A percentile compares a stretch with the other conserved stretches of the same genome.
Evolutionary conservation across 2,329 filamentous ascomycete species (phyloP).

Genomic region (Colletotrichum chrysophilum): DNA sequence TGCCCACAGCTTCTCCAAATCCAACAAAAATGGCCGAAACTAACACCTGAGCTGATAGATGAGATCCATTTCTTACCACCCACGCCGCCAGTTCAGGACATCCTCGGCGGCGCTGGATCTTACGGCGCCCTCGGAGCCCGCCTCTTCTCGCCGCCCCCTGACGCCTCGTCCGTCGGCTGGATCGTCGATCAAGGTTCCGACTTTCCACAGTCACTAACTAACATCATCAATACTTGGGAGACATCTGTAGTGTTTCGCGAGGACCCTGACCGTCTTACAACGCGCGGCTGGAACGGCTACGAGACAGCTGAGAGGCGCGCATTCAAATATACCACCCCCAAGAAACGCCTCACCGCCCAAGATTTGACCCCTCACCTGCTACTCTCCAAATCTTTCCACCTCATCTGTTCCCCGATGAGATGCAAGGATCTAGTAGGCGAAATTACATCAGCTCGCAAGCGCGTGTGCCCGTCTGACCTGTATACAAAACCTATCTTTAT

Average conservation of each 20-base stretch:
- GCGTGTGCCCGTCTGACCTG: conserved; percentile 33
- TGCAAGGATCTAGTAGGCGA: conserved; percentile 77
- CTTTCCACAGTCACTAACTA: conserved; percentile 73
- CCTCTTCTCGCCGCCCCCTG: conserved; percentile 75
- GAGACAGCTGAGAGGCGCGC: conserved; percentile 69
- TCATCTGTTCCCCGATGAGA: conserved; percentile 81
- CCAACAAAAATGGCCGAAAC: background rate
- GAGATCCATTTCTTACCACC: conserved; percentile 86
- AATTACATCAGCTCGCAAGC: conserved; percentile 66
- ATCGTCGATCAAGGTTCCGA: conserved; percentile 89
- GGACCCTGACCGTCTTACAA: conserved; percentile 74
- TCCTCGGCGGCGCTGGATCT: conserved; percentile 88
- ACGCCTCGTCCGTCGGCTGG: conserved; percentile 79
- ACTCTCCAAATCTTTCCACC: conserved; percentile 79
- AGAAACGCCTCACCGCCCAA: conserved; percentile 76
- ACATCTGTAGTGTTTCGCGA: conserved; percentile 75
- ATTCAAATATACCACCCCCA: conserved; percentile 89
- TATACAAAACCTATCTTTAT: conserved; percentile 75
- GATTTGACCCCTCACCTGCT: conserved; percentile 73
- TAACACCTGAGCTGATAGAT: conserved; percentile 57
- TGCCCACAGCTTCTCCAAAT: background rate
- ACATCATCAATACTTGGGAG: conserved; percentile 74
- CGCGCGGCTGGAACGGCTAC: conserved; percentile 93
- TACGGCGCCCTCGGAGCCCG: conserved; percentile 89
- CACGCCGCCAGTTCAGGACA: conserved; percentile 70